phyloP scores from a whole-genome alignment of 108 stramenopile species.

The Nitzschia putrida region DNA sequence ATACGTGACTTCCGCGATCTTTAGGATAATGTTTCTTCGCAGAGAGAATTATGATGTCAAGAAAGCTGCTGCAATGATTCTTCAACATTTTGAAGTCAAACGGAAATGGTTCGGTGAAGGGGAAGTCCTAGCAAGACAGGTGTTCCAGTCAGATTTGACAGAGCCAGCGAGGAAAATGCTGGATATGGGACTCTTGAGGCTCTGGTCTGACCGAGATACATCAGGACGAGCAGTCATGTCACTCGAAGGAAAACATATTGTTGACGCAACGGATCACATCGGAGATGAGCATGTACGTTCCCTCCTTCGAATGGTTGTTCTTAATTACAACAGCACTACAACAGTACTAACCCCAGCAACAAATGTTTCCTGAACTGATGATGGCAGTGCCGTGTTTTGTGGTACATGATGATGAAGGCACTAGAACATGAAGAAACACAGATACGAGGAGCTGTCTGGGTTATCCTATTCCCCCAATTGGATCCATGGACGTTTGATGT shows the following conservation, averaged over 20 bases:
- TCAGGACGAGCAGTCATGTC: constrained; percentile 18
- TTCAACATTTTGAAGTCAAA: constrained; percentile 26
- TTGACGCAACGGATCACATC: too few species aligned
- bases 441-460: too few species aligned
- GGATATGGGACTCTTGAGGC: constrained; percentile 10
- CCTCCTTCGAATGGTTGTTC: too few species aligned
- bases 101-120: constrained; percentile 19
- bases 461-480: too few species aligned
- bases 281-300: too few species aligned
- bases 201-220: constrained; percentile 9
- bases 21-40: constrained; percentile 23
- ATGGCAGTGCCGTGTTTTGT: constrained; percentile 2
- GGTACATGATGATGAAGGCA: constrained; percentile 12
- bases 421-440: constrained; percentile 16
- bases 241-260: too few species aligned
- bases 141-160: constrained; percentile 15
- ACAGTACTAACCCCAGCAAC: too few species aligned
- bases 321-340: too few species aligned
- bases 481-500: background rate
- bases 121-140: constrained; percentile 19
- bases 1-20: too few species aligned
- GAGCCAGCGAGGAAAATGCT: background rate
- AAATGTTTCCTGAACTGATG: too few species aligned
- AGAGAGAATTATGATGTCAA: constrained; percentile 4
- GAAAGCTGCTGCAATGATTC: constrained; percentile 1